These are phyloP conservation scores for Monosporascus sp. DNA, from an alignment of 2,329 filamentous ascomycete species.

Conservation along the genomic window DNA sequence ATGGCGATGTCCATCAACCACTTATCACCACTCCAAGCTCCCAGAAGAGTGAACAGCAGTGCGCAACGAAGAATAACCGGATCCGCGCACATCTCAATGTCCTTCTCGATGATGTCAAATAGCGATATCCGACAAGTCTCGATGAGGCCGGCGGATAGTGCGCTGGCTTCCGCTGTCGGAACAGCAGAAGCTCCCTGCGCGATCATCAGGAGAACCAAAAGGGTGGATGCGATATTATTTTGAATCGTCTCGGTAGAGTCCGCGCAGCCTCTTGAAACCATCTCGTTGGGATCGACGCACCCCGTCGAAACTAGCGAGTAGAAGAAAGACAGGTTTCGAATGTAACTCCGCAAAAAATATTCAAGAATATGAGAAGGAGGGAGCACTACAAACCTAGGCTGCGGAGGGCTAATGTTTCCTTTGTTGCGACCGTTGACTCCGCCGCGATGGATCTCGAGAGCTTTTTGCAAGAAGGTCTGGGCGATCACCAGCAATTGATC, in stretches of 20 bases:
- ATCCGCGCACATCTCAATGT: conserved; percentile 63
- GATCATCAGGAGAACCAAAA: conserved; percentile 67
- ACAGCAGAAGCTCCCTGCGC: conserved; percentile 65
- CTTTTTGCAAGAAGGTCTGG: conserved; percentile 65
- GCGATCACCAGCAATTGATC: conserved; percentile 69
- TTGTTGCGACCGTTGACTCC: conserved; percentile 36
- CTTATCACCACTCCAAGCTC: conserved; percentile 70
- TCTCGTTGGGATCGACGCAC: conserved; percentile 59
- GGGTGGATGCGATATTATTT: conserved; percentile 59
- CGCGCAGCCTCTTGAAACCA: conserved; percentile 51
- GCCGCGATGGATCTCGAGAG: conserved; percentile 61
- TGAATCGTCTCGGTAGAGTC: conserved; percentile 64
- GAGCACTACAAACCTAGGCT: conserved; percentile 60
- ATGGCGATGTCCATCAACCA: conserved; percentile 75
- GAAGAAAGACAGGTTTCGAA: conserved; percentile 61
- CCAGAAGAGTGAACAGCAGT: conserved; percentile 61
- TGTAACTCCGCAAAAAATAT: conserved; percentile 61
- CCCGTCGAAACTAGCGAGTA: conserved; percentile 58
- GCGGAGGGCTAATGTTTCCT: conserved; percentile 39
- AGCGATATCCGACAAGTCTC: conserved; percentile 69
- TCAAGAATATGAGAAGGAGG: conserved; percentile 63
- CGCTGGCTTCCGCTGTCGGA: conserved; percentile 58
- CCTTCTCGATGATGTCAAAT: conserved; percentile 67
- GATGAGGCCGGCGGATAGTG: conserved; percentile 60
- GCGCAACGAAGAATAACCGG: conserved; percentile 60